Percentiles rank a stretch among this genome's conserved stretches.
Evolutionary conservation across 305 asterid genomes (phyloP).

Genomic region (Fraxinus ornus): DNA sequence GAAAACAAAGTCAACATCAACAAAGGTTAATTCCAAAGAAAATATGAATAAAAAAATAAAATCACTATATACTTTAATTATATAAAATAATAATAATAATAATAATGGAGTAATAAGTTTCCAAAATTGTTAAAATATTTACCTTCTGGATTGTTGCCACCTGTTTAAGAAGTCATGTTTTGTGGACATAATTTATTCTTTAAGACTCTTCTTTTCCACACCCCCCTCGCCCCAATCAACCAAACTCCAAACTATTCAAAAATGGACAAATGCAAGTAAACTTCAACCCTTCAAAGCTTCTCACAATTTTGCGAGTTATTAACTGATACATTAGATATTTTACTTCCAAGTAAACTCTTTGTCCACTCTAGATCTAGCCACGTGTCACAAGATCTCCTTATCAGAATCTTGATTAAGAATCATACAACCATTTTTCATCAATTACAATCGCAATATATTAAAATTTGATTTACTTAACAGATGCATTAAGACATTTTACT

Average conservation of each 20-base stretch:
- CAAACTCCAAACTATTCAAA: conserved; percentile 8
- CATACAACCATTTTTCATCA: not conserved
- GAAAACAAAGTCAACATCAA: not conserved
- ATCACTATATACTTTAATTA: not conserved
- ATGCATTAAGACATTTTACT: no score
- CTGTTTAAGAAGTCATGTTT: not conserved
- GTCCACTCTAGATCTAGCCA: conserved; percentile 21
- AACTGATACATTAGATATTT: conserved; percentile 24
- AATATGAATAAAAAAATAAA: no score
- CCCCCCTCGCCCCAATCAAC: conserved; percentile 37
- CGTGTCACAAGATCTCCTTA: conserved; percentile 10
- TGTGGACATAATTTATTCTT: not conserved
- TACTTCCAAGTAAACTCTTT: conserved; percentile 10
- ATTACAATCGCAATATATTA: no score
- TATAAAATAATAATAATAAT: no score
- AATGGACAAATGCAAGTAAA: conserved; percentile 21
- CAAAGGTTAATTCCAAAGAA: not conserved
- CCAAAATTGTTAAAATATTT: not conserved
- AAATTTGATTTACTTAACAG: no score
- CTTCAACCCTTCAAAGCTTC: not conserved
- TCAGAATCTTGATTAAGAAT: conserved; percentile 15
- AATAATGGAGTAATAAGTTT: no score
- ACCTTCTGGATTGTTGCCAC: conserved; percentile 1
- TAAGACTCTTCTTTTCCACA: conserved; percentile 21
- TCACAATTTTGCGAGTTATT: conserved; percentile 3